Base-by-base conservation (phyloP, 2,329 filamentous ascomycete genomes). In the Ceratocystis huliohia region DNA sequence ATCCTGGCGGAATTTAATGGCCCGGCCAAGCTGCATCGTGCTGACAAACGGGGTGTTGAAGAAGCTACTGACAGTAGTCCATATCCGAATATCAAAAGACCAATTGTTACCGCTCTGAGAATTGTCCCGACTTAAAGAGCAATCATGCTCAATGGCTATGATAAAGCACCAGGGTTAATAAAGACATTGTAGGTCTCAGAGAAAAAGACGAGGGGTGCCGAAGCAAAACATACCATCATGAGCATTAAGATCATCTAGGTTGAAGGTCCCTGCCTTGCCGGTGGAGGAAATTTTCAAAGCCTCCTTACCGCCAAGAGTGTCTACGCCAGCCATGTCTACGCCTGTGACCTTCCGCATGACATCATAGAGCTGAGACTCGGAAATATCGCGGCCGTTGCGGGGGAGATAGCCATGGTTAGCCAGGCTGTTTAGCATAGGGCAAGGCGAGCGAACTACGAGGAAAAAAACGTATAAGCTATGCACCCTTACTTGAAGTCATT, bases 61-160 rank as follows among this genome's bases (percentile, higher is more conserved):
- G 22, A 70, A 67, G 25, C 66, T 53, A 0, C 69, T 66, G 4
- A 72, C 70, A 0, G 70, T 69, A 13, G 65, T 69, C 70, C 71
- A 75, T 25, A 73, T 71, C 8, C 70, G 69, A 3, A 68, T 48
- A 57, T 72, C 67, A 65, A 75, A 75, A 44, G 70, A 71, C 64
- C 72, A 69, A 68, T 74, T 73, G 65, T 75, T 72, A 46, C 73
- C 73, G 22, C 72, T 72, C 66, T 69, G 69, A 46, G 70, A 30
- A 64, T 75, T 74, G 59, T 71, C 70, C 46, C 74, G 71, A 67
- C 69, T 72, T 1, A 75, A 68, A 41, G 71, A 73, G 48, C 73
- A 73, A 65, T 75, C 74, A 67, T 74, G 73, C 63, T 75, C 74
- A 63, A 75, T 74, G n/a, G 73, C 72, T 74, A 41, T 46, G 22